A percentile compares a stretch with the other conserved stretches of the same genome.
Evolutionary conservation across 2,329 filamentous ascomycete genomes (phyloP).

Genomic region (Microdochium nivale): DNA sequence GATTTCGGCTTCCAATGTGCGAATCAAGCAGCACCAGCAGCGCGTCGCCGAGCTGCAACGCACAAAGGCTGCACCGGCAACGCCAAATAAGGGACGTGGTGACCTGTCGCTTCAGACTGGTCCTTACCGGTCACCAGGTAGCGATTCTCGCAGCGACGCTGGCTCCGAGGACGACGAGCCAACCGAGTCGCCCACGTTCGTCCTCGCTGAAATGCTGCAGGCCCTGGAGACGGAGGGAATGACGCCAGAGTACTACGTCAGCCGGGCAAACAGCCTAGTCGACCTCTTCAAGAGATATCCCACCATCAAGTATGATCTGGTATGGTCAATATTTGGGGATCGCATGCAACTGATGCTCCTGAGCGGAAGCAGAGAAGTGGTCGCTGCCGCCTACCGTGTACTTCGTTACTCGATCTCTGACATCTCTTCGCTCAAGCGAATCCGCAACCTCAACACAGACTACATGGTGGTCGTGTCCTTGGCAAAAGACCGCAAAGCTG

Average conservation of each 20-base stretch:
- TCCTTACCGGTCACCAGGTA: slow-evolving; percentile 47
- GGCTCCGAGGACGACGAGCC: slow-evolving; percentile 59
- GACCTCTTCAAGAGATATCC: slow-evolving; percentile 91
- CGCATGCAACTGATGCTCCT: slow-evolving; percentile 93
- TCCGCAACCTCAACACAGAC: slow-evolving; percentile 82
- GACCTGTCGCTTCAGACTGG: slow-evolving; percentile 37
- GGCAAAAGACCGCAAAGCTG: slow-evolving; percentile 93
- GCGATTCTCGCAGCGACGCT: slow-evolving; percentile 43
- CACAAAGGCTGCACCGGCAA: slow-evolving; percentile 35
- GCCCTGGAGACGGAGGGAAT: slow-evolving; percentile 82
- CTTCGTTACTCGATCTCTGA: slow-evolving; percentile 93
- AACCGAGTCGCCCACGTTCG: slow-evolving; percentile 82
- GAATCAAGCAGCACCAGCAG: slow-evolving; percentile 52
- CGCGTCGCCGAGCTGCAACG: slow-evolving; percentile 53
- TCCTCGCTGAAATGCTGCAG: slow-evolving; percentile 82
- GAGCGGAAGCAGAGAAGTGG: slow-evolving; percentile 91
- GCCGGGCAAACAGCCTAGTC: slow-evolving; percentile 84
- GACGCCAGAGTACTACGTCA: slow-evolving; percentile 90
- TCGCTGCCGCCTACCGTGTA: slow-evolving; percentile 88
- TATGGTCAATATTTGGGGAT: slow-evolving; percentile 90
- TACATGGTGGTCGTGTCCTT: slow-evolving; percentile 85
- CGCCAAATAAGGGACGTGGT: slow-evolving; percentile 43
- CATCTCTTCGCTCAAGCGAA: slow-evolving; percentile 77
- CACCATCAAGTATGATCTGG: slow-evolving; percentile 90
- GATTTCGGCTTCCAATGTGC: slow-evolving; percentile 76